Evolutionary conservation across 2,329 filamentous ascomycete species (phyloP), one percentile per base, ranked within the genome.

Genomic region (Zarea fungicola): DNA sequence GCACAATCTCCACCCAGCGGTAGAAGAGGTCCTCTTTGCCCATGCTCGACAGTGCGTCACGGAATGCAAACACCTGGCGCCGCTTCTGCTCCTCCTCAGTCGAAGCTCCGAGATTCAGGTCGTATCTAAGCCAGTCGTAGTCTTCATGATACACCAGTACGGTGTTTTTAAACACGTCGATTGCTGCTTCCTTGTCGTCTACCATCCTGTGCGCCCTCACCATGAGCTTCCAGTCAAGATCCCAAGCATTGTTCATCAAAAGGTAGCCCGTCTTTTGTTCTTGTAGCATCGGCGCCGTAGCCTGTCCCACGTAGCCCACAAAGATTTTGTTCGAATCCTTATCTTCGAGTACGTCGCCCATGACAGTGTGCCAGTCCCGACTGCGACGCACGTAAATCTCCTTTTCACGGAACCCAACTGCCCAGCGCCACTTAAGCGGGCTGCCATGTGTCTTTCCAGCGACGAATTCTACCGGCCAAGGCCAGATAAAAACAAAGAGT

Each of bases 11-110:
- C 42, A 96, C 87, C 89, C 90, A 96, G 48, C 85, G 81, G 70
- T 87, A 96, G 70, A 96, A 96, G 46, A 96, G 66, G 55, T 86
- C 83, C 65, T 96, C 91, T 68, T 96, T 95, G 36, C 86, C 89
- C 66, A 93, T 75, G 3, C 76, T 76, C 1, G 79, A 76, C 57
- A 96, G 74, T 18, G 83, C 82, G 36, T 93, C 85, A 58, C 88
- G 84, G 64, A 96, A 95, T 3, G 78, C 77, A 54, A 93, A 80
- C 8, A 96, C 84, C 67, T 93, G 89, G 54, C 83, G 79, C 56
- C 83, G 72, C 41, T 79, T 78, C 53, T 83, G 77, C 51, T 87
- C 83, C 55, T 85, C 80, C 35, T 76, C 73, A 2, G 66, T 65
- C 2, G 69, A 65, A 16, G 71, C 66, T 49, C 75, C 73, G 52